These are phyloP conservation scores for Ceratocystis eucalypticola DNA, from an alignment of 2,329 filamentous ascomycete genomes.

Conservation along the genomic window DNA sequence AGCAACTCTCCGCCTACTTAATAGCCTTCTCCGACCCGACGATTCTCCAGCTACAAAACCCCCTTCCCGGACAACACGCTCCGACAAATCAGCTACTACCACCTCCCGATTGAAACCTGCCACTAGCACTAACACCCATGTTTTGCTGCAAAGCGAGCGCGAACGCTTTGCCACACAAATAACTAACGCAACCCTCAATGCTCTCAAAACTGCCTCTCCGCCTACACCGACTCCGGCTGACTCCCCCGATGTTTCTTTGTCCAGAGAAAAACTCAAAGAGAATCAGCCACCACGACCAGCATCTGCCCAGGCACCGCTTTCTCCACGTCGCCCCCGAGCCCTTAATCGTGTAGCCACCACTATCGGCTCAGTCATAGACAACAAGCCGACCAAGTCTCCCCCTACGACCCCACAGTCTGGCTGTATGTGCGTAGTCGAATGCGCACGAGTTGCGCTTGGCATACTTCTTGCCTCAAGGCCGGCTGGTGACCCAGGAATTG, in stretches of 20 bases:
- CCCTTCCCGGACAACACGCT: slow-evolving; percentile 16
- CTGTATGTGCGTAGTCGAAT: slow-evolving; percentile 51
- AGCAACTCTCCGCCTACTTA: slow-evolving; percentile 16
- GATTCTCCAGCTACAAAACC: slow-evolving; percentile 14
- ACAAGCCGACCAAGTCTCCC: slow-evolving; percentile 26
- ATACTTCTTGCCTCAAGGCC: slow-evolving; percentile 33
- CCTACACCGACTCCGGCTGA: slow-evolving; percentile 2
- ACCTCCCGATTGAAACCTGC: slow-evolving; percentile 27
- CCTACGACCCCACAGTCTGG: slow-evolving; percentile 28
- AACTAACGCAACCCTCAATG: slow-evolving; percentile 56
- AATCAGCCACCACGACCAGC: slow-evolving; percentile 10
- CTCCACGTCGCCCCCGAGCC: slow-evolving; percentile 47
- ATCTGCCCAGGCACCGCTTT: slow-evolving; percentile 30
- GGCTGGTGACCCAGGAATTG: slow-evolving; percentile 45
- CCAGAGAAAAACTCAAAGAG: not conserved
- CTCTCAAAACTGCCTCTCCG: slow-evolving; percentile 44
- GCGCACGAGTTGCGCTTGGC: slow-evolving; percentile 52
- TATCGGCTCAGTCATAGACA: slow-evolving; percentile 25
- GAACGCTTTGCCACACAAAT: slow-evolving; percentile 58
- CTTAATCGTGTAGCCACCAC: slow-evolving; percentile 48
- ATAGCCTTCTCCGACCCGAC: slow-evolving; percentile 14
- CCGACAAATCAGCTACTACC: slow-evolving; percentile 22
- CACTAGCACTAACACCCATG: slow-evolving; percentile 20
- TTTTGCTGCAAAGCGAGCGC: slow-evolving; percentile 44
- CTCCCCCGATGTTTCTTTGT: not conserved